A percentile compares a stretch with the other conserved stretches of the same genome.
These are phyloP conservation scores for Colletotrichum tabaci DNA, from an alignment of 2,329 filamentous ascomycete species.

Conservation along the genomic window DNA sequence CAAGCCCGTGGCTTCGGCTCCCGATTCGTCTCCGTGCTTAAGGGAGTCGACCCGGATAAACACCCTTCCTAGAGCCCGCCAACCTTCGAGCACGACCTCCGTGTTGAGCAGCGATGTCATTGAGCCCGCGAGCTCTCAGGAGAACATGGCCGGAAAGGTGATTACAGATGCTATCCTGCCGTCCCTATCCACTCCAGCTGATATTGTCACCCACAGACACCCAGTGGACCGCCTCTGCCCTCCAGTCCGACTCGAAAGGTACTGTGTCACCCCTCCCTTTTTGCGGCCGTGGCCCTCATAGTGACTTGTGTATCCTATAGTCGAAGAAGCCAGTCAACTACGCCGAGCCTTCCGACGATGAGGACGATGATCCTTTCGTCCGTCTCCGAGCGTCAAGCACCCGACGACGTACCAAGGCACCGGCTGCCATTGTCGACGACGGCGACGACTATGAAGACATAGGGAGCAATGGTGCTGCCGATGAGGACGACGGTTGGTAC, in stretches of 20 bases:
- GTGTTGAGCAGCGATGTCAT: conserved; percentile 85
- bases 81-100: conserved; percentile 73
- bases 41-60: conserved; percentile 63
- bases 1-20: conserved; percentile 50
- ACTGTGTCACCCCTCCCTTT: conserved; percentile 39
- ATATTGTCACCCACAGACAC: conserved; percentile 58
- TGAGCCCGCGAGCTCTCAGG: conserved; percentile 78
- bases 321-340: conserved; percentile 79
- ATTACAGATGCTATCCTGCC: conserved; percentile 66
- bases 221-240: conserved; percentile 59
- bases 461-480: conserved; percentile 72
- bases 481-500: conserved; percentile 74
- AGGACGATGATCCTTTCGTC: conserved; percentile 81
- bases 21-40: conserved; percentile 54
- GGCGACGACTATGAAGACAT: conserved; percentile 82
- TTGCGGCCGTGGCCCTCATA: background rate
- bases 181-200: conserved; percentile 59
- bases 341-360: conserved; percentile 86
- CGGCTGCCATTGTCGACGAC: conserved; percentile 74
- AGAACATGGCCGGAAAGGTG: conserved; percentile 71
- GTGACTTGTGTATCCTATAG: conserved; percentile 49
- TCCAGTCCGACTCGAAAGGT: conserved; percentile 89
- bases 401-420: conserved; percentile 61
- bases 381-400: conserved; percentile 57
- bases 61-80: conserved; percentile 55